Evolutionary conservation across 768 basidiomycete genomes (phyloP).

Genomic region (Termitomyces sp.): DNA sequence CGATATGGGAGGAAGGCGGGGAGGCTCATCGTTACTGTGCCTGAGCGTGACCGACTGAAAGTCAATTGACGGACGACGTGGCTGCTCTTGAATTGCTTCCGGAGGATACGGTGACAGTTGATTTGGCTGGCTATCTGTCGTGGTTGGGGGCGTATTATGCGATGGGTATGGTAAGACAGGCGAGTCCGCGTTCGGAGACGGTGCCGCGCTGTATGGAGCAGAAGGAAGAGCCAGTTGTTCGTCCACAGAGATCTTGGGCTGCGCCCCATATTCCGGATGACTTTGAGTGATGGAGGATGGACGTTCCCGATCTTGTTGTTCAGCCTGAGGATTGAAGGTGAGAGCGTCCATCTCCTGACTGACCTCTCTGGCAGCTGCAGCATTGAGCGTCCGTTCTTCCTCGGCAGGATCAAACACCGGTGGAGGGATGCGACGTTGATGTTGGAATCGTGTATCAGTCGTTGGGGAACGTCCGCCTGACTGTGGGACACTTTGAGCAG

Average conservation of each 20-base stretch:
- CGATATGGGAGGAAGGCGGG: slow-evolving; percentile 6
- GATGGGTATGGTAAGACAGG: slow-evolving; percentile 20
- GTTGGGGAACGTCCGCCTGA: slow-evolving; percentile 4
- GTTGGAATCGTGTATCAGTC: slow-evolving; percentile 10
- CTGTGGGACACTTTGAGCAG: background rate
- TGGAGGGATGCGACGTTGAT: slow-evolving; percentile 31
- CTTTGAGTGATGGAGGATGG: slow-evolving; percentile 13
- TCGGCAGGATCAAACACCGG: slow-evolving; percentile 35
- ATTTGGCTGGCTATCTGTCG: background rate
- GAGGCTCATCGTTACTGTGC: slow-evolving; percentile 5
- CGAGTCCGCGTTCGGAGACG: slow-evolving; percentile 29
- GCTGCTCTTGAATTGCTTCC: slow-evolving; percentile 5
- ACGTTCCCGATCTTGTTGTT: slow-evolving; percentile 13
- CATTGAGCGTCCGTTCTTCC: slow-evolving; percentile 54
- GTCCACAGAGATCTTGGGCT: background rate
- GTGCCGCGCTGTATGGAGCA: slow-evolving; percentile 33
- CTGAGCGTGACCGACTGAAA: background rate
- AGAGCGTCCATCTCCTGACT: slow-evolving; percentile 61
- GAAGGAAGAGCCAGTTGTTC: slow-evolving; percentile 31
- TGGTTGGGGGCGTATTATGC: slow-evolving; percentile 13
- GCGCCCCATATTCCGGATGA: slow-evolving; percentile 5
- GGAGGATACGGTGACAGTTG: background rate
- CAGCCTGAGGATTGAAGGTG: slow-evolving; percentile 25
- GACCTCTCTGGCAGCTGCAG: slow-evolving; percentile 67
- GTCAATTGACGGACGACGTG: slow-evolving; percentile 1